Conservation (phyloP, 2,329 filamentous ascomycete genomes). For the Ascochyta fabae region DNA sequence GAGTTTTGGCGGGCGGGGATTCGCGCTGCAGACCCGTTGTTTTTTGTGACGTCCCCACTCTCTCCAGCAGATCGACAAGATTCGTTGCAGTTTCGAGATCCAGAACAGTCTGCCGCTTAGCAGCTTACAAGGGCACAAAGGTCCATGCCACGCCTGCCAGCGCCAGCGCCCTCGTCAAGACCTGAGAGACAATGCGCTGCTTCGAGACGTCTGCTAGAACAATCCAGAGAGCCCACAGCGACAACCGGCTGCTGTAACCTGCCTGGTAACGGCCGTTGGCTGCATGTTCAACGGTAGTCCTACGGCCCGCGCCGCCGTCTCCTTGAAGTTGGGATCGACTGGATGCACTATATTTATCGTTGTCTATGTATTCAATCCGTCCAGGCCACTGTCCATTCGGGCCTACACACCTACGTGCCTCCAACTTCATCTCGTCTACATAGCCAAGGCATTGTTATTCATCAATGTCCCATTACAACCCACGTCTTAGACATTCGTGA, state of each 20-base stretch:
- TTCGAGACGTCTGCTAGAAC: constrained; percentile 1
- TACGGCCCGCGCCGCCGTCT: constrained; percentile 28
- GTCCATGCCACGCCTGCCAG: constrained; percentile 5
- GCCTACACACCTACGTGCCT: constrained; percentile 12
- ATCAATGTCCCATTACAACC: neutral
- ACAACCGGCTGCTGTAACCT: neutral
- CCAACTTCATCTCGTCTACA: constrained; percentile 3
- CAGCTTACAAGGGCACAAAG: neutral
- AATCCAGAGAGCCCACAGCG: neutral
- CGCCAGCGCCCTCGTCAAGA: neutral
- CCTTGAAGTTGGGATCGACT: constrained; percentile 2
- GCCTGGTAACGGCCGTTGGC: constrained; percentile 13
- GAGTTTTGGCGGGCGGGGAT: neutral
- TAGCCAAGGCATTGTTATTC: constrained; percentile 1
- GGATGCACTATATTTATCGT: neutral
- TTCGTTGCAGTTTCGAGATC: constrained; percentile 1
- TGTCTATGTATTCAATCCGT: neutral
- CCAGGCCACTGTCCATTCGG: neutral
- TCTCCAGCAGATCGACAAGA: constrained; percentile 6
- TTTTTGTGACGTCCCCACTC: constrained; percentile 5
- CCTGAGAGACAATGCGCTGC: constrained; percentile 4
- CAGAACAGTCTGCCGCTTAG: constrained; percentile 1
- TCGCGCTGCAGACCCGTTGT: neutral
- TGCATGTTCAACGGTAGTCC: neutral
- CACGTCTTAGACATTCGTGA: neutral